phyloP scores from a whole-genome alignment of 768 basidiomycete genomes.

The Suillus spraguei region DNA sequence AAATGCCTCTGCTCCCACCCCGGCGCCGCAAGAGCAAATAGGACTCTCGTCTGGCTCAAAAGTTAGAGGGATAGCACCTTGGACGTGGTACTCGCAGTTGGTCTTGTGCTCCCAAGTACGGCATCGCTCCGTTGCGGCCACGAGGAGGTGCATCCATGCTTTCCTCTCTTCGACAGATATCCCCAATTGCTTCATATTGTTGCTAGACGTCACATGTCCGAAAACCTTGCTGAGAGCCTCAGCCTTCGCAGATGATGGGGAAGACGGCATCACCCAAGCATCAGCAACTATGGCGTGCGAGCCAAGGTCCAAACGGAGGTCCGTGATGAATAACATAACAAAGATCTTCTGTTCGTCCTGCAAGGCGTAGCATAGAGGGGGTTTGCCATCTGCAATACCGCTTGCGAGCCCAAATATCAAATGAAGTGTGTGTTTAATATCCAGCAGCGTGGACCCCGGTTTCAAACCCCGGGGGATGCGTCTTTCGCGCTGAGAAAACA shows the following conservation, averaged over 20 bases:
- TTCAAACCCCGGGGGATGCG: slow-evolving; percentile 18
- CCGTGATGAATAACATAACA: slow-evolving; percentile 48
- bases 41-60: slow-evolving; percentile 40
- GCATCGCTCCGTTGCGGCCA: slow-evolving; percentile 53
- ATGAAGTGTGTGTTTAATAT: slow-evolving; percentile 37
- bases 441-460: slow-evolving; percentile 22
- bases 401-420: slow-evolving; percentile 27
- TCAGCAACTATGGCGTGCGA: slow-evolving; percentile 54
- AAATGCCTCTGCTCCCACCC: slow-evolving; percentile 47
- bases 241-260: background rate
- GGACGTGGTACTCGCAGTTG: slow-evolving; percentile 50
- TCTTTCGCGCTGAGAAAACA: slow-evolving; percentile 37
- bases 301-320: slow-evolving; percentile 47
- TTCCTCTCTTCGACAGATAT: slow-evolving; percentile 37
- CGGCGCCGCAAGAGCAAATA: slow-evolving; percentile 56
- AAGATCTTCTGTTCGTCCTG: slow-evolving; percentile 22
- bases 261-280: slow-evolving; percentile 44
- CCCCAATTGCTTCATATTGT: background rate
- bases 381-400: slow-evolving; percentile 23
- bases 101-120: slow-evolving; percentile 50
- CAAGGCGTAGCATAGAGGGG: slow-evolving; percentile 25
- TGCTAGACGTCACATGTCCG: background rate
- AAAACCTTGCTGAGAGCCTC: background rate
- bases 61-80: slow-evolving; percentile 39
- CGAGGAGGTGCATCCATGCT: slow-evolving; percentile 56